Conservation (phyloP, 306 rosid species). For the Senna tora region DNA sequence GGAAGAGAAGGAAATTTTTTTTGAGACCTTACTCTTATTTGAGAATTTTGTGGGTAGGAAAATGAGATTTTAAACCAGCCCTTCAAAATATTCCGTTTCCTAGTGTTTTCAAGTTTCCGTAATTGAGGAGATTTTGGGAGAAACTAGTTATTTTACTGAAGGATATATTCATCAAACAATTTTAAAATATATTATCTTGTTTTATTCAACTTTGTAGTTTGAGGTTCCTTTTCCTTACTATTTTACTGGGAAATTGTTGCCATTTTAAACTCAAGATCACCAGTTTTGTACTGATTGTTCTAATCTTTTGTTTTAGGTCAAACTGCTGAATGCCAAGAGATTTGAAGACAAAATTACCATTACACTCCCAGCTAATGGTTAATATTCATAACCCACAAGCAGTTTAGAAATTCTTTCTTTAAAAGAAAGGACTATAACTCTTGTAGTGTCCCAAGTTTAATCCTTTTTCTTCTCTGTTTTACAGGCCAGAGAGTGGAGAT, state of each 20-base stretch:
- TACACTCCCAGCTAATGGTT: conserved; percentile 83
- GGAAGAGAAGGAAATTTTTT: neutral
- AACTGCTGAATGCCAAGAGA: conserved; percentile 56
- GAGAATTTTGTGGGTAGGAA: neutral
- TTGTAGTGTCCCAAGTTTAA: conserved; percentile 21
- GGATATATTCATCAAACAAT: no score
- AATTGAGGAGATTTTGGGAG: neutral
- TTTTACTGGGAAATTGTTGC: conserved; percentile 2
- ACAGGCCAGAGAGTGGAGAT: conserved; percentile 85
- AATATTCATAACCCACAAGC: conserved; percentile 20
- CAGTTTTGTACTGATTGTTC: conserved; percentile 1
- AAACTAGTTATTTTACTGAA: neutral
- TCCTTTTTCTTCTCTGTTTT: conserved; percentile 25
- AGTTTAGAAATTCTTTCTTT: conserved; percentile 6
- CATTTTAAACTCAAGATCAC: conserved; percentile 27
- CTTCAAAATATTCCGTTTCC: neutral
- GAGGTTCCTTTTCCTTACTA: no score
- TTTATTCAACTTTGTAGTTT: no score
- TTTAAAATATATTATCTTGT: no score
- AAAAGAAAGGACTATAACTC: neutral
- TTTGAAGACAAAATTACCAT: conserved; percentile 69
- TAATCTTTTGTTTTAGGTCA: conserved; percentile 53
- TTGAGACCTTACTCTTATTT: neutral
- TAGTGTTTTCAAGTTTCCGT: neutral
- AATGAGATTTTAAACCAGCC: neutral